These are phyloP conservation scores for Hibiscus mutabilis DNA, from an alignment of 345 rosid genomes.

Conservation along the genomic window DNA sequence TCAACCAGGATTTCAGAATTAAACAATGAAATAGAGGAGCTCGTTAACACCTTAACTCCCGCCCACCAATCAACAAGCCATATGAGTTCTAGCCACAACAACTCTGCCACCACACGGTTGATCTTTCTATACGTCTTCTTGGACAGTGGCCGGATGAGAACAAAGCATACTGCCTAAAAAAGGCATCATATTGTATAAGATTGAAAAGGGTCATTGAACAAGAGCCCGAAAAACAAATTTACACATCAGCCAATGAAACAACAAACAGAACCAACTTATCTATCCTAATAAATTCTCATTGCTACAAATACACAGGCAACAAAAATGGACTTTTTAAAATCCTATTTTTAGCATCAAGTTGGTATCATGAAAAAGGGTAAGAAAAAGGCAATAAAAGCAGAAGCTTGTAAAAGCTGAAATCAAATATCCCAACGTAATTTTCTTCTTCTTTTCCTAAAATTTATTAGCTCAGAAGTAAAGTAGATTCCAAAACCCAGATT, in stretches of 20 bases:
- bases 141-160: constrained; percentile 67
- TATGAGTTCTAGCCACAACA: constrained; percentile 84
- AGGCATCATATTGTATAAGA: neutral
- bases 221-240: neutral
- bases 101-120: constrained; percentile 65
- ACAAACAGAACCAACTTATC: neutral
- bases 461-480: neutral
- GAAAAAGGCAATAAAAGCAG: neutral
- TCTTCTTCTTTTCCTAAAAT: neutral
- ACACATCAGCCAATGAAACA: neutral
- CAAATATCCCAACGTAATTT: neutral
- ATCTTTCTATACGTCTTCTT: constrained; percentile 65
- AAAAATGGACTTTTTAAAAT: neutral
- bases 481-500: neutral
- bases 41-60: constrained; percentile 57
- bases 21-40: neutral
- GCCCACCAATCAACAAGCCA: constrained; percentile 99
- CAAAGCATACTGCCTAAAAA: constrained; percentile 72
- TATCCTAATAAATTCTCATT: neutral
- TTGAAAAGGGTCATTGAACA: neutral
- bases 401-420: neutral
- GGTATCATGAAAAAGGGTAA: neutral
- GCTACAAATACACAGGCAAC: neutral
- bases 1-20: neutral
- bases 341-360: neutral